These are phyloP conservation scores for Paxillus involutus DNA, from an alignment of 768 basidiomycete species.

Conservation along the genomic window DNA sequence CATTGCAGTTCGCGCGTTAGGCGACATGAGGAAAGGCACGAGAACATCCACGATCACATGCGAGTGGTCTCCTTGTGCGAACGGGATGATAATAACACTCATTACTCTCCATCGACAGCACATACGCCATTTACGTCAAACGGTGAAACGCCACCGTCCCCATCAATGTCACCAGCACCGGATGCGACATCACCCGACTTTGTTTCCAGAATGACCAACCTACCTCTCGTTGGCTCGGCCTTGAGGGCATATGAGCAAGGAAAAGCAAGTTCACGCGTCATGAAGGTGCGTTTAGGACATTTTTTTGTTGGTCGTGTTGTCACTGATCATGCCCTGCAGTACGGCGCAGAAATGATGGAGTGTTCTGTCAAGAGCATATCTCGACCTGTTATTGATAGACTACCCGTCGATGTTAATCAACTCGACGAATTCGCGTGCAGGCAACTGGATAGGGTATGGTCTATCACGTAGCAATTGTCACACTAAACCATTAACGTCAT, in stretches of 20 bases:
- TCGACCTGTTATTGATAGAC: slow-evolving; percentile 74
- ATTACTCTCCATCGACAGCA: neutral
- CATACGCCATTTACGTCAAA: slow-evolving; percentile 10
- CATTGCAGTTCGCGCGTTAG: slow-evolving; percentile 76
- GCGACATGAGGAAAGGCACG: slow-evolving; percentile 66
- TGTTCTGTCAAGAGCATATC: slow-evolving; percentile 80
- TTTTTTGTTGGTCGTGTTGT: neutral
- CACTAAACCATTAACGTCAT: neutral
- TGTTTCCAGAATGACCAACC: slow-evolving; percentile 58
- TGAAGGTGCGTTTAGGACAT: slow-evolving; percentile 56
- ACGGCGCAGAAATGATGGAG: slow-evolving; percentile 87
- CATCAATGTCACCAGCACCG: slow-evolving; percentile 7
- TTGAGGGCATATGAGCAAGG: slow-evolving; percentile 77
- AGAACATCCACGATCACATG: slow-evolving; percentile 11
- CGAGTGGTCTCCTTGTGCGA: slow-evolving; percentile 7
- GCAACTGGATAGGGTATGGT: slow-evolving; percentile 76
- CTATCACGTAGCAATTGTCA: neutral
- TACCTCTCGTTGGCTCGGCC: slow-evolving; percentile 75
- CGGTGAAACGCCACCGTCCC: slow-evolving; percentile 12
- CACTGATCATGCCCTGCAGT: slow-evolving; percentile 44
- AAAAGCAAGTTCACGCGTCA: slow-evolving; percentile 80
- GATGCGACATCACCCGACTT: slow-evolving; percentile 30
- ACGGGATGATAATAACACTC: neutral
- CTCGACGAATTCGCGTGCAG: slow-evolving; percentile 88
- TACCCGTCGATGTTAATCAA: slow-evolving; percentile 71